Conservation (phyloP, 305 asterid genomes). For the Euphrasia arctica region DNA sequence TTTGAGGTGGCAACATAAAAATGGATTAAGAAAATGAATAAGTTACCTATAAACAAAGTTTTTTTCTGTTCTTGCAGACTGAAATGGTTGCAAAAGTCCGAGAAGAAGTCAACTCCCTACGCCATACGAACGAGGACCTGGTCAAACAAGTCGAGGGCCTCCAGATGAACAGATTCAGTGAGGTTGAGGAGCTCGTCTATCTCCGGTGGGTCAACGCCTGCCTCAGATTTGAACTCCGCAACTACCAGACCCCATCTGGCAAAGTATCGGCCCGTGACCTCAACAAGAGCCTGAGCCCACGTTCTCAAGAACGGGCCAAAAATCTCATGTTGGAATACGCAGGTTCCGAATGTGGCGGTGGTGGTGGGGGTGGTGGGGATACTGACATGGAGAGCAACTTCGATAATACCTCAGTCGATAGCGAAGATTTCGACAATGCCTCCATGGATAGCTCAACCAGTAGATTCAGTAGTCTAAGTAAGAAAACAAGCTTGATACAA, state of each 20-base stretch:
- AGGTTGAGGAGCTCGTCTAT: conserved; percentile 96
- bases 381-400: conserved; percentile 93
- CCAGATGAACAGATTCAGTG: conserved; percentile 94
- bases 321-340: conserved; percentile 91
- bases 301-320: conserved; percentile 85
- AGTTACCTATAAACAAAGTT: too few relatives aligned
- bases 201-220: conserved; percentile 99
- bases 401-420: conserved; percentile 83
- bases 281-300: conserved; percentile 81
- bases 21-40: too few relatives aligned
- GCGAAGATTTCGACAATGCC: conserved; percentile 83
- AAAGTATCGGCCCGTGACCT: conserved; percentile 89
- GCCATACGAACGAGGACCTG: conserved; percentile 83
- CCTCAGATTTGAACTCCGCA: conserved; percentile 80
- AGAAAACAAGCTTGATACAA: conserved; percentile 78
- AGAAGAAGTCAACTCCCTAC: conserved; percentile 66
- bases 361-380: conserved; percentile 90
- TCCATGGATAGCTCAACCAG: conserved; percentile 77
- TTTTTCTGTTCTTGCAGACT: conserved; percentile 41
- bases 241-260: conserved; percentile 80
- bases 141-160: conserved; percentile 96
- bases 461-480: conserved; percentile 67
- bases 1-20: too few relatives aligned
- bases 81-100: conserved; percentile 85
- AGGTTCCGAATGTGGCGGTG: conserved; percentile 94